Base-by-base conservation (phyloP, 352 stramenopile species). In the Thalassiosira livingstoniorum region DNA sequence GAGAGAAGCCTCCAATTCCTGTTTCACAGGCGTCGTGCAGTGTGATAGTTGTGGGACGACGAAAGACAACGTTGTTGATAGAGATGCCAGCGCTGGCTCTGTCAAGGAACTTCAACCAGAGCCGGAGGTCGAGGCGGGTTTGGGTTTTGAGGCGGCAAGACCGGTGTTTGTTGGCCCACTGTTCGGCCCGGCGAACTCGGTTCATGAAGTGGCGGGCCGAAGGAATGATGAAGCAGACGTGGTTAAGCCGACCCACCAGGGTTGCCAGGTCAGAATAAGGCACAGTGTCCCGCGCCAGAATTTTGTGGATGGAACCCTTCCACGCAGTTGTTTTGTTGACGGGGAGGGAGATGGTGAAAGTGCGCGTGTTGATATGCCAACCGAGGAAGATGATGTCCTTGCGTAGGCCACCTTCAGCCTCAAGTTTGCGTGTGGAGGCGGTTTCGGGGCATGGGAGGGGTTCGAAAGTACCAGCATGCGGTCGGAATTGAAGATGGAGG, bases 51-150 rank as follows among this genome's bases (percentile, higher is more conserved):
- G 64, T 82, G 34, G 75, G 75, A 1, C 11, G 29, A 2, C 75
- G 25, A 42, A 72, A 82, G 18, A 82, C 34, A 1, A 82, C 32
- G 13, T 45, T 67, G 75, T 83, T 83, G 18, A 83, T 83, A 3
- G 75, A 83, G 1, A 83, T 83, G 21, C 75, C 67, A 0, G 57
- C 25, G 5, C 13, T n/a, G 0, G 75, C 75, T 29, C 27, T 39
- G 25, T 15, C 4, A 11, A 83, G 55, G 75, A 83, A 79, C 57
- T 83, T 65, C 1, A 68, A 11, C 54, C 54, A 63, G 5, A 63
- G 54, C 27, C 37, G n/a, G 2, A 63, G 27, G 54, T 63, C 54
- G 7, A 18, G 7, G 7, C 39, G 39, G 7, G 39, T 47, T 15
- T 15, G 7, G 7, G 7, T 47, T 7, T 7, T 47, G 15, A 18